Base-by-base conservation (phyloP, 1,139 yeast species). In the Taphrina flavorubra region DNA sequence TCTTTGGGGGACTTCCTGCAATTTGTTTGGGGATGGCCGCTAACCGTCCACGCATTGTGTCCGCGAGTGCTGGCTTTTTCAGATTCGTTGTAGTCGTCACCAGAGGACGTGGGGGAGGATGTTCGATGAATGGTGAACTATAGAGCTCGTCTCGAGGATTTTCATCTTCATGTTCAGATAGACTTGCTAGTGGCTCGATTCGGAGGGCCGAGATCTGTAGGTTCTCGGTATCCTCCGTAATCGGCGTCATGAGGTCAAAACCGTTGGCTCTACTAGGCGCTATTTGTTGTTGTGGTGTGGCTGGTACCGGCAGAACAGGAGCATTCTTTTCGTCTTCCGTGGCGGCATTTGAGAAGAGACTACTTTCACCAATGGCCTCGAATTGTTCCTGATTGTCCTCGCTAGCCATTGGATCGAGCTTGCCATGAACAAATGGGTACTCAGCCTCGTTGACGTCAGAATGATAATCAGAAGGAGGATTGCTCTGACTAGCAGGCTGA, bases 151-250 rank as follows among this genome's bases (percentile, higher is more conserved):
- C 62, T 7, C n/a, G 5, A 8, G 14, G 40, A 7, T 44, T 40
- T 6, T 25, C 34, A 10, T 57, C 69, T 6, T 70, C 71, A 1
- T 56, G 61, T 14, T 69, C 59, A n/a, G 58, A 67, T 13, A 56
- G 44, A 56, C 37, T 61, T 40, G 55, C 62, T n/a, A 64, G 65
- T 46, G 51, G 63, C 59, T 51, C 34, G 39, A 56, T 59, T 40
- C 57, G 63, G 25, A 62, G 55, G 2, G 72, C 68, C 11, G 72
- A 69, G 2, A 73, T 70, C 6, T 73, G 66, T 25, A 72, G 55
- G 2, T 73, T 71, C 63, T 77, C 79, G 13, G 78, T 77, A 8
- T 76, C 72, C 57, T 77, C 79, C 13, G 76, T 76, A 57, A 77
- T 77, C 3, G 79, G 79, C 1, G 79, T 77, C 79, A 77, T 76